phyloP scores from a whole-genome alignment of 176 grass and related monocot species.

The Aegilops sharonensis region DNA sequence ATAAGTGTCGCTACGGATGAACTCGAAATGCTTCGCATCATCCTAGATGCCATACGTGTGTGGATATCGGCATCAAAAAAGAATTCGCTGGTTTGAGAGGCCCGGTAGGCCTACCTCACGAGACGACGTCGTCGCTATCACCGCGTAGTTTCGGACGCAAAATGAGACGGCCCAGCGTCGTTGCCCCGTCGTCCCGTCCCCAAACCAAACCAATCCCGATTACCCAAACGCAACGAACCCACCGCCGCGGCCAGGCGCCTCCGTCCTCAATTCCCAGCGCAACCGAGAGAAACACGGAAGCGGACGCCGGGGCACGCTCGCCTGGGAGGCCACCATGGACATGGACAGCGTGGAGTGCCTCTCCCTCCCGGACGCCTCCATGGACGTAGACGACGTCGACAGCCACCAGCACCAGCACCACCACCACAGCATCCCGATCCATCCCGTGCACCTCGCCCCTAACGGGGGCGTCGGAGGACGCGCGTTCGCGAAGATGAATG shows the following conservation, averaged over 20 bases:
- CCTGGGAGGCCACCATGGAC: slow-evolving; percentile 39
- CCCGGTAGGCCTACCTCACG: background rate
- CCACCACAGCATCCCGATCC: slow-evolving; percentile 32
- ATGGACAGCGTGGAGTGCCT: slow-evolving; percentile 63
- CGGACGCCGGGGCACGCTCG: slow-evolving; percentile 15
- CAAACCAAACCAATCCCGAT: background rate
- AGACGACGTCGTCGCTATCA: background rate
- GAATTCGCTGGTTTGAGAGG: background rate
- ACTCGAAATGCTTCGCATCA: no score
- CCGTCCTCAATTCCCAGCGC: background rate
- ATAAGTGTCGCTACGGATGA: no score
- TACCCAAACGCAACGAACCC: background rate
- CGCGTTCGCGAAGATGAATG: slow-evolving; percentile 40
- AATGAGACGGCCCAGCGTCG: background rate
- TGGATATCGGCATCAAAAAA: no score
- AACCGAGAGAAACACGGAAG: background rate
- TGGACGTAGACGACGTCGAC: slow-evolving; percentile 56
- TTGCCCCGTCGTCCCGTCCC: slow-evolving; percentile 13
- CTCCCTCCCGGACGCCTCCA: slow-evolving; percentile 54
- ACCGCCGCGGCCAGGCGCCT: slow-evolving; percentile 6
- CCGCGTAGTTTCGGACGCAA: background rate
- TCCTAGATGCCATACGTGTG: no score
- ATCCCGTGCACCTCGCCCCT: slow-evolving; percentile 27
- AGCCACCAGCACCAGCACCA: slow-evolving; percentile 10
- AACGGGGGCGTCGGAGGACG: background rate